Base-by-base conservation (phyloP, 2,329 filamentous ascomycete genomes). In the Aspergillus floridensis region DNA sequence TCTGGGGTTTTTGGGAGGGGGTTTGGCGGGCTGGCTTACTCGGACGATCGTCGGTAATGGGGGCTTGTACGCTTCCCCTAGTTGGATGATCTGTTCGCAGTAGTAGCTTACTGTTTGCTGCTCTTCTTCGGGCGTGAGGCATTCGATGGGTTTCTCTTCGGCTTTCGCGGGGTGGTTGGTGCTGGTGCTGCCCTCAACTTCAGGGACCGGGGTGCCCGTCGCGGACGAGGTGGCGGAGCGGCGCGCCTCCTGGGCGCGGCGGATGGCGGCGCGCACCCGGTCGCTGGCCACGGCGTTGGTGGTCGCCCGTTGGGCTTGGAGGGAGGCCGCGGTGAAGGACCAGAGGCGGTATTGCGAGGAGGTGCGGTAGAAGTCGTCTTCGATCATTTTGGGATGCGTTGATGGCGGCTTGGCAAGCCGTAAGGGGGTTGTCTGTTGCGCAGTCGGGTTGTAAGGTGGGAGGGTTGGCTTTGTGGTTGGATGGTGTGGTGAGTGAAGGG, bases 301-400 rank as follows among this genome's bases (percentile, higher is more conserved):
- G 65, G 88, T 88, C 47, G 82, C 79, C 59, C 95, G 90, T 24
- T 93, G 83, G 2, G 87, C 82, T 52, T 84, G 81, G 4, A 99
- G 85, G 44, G 88, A 86, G 3, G 86, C 77, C 2, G 88, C 85
- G 0, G 92, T 91, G 77, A 93, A 98, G 11, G 93, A 96, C 95
- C 95, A 99, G 59, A 96, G 83, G 48, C 90, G 86, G 73, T 87
- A 98, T 76, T 99, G 95, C 50, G 91, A 93, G 0, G 93, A 96
- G 54, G 90, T 85, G 32, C 92, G 88, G 78, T 98, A 99, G 57
- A 93, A 83, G 66, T 91, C 90, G 77, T 99, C 95, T 83, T 99
- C 95, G 62, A 87, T 90, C 86, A 96, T 91, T 54, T 54, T 62
- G 58, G n/a, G 41, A 12, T 35, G 24, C 24, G 22, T 8, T 10